Percentiles rank a stretch among this genome's conserved stretches.
These are phyloP conservation scores for Penicillium corylophilum DNA, from an alignment of 2,329 filamentous ascomycete species.

Conservation along the genomic window DNA sequence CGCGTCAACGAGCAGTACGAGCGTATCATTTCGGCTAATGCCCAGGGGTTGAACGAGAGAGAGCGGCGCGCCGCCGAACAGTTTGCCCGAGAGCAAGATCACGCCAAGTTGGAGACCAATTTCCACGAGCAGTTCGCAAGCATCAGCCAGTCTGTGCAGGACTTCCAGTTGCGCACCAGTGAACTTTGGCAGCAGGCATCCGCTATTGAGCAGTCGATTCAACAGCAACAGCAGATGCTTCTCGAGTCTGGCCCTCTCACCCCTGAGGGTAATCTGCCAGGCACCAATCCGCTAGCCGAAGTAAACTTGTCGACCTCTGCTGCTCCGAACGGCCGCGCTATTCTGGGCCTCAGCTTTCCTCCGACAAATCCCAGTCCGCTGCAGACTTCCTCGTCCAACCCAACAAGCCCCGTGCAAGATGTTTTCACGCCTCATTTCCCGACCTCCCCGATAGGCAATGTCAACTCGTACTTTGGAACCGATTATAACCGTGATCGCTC, in stretches of 20 bases:
- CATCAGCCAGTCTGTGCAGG: constrained; percentile 44
- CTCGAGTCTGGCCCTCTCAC: constrained; percentile 49
- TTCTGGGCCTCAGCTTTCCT: constrained; percentile 38
- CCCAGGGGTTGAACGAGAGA: constrained; percentile 57
- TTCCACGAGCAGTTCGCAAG: constrained; percentile 45
- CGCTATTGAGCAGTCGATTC: constrained; percentile 44
- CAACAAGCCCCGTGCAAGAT: constrained; percentile 35
- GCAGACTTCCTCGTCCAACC: constrained; percentile 36
- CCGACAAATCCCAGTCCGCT: constrained; percentile 36
- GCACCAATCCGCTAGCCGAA: constrained; percentile 46
- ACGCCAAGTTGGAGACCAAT: constrained; percentile 43
- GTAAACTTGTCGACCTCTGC: constrained; percentile 22
- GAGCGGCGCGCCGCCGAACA: constrained; percentile 51
- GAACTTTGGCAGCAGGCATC: constrained; percentile 47
- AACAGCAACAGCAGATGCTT: constrained; percentile 47
- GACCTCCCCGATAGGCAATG: constrained; percentile 34
- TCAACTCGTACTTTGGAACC: constrained; percentile 32
- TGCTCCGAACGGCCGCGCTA: constrained; percentile 31
- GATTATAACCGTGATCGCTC: constrained; percentile 40
- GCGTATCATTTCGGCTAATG: constrained; percentile 58
- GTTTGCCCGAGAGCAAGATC: constrained; percentile 47
- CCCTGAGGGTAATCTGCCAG: constrained; percentile 61
- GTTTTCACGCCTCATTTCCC: constrained; percentile 33
- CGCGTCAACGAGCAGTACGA: constrained; percentile 63
- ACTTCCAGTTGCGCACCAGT: constrained; percentile 43